phyloP scores from a whole-genome alignment of 1,284 basidiomycete genomes.

The Moesziomyces parantarcticus region DNA sequence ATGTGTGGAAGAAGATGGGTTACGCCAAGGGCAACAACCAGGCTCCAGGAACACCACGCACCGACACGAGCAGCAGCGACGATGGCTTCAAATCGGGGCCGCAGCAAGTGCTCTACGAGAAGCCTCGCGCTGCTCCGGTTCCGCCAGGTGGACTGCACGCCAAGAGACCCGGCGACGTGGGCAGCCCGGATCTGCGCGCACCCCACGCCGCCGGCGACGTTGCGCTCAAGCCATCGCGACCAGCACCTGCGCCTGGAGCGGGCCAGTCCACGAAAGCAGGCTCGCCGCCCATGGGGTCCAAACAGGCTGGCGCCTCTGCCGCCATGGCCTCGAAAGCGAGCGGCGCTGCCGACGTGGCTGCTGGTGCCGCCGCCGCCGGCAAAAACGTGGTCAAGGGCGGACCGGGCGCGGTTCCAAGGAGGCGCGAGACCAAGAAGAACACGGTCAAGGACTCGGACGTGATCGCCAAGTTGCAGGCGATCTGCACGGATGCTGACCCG shows the following conservation, averaged over 20 bases:
- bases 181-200: slow-evolving; percentile 34
- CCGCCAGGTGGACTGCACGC: slow-evolving; percentile 35
- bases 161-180: slow-evolving; percentile 11
- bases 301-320: slow-evolving; percentile 8
- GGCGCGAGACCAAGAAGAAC: slow-evolving; percentile 79
- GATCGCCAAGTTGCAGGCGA: slow-evolving; percentile 86
- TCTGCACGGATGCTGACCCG: slow-evolving; percentile 97
- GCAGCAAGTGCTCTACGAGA: slow-evolving; percentile 42
- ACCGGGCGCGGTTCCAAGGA: slow-evolving; percentile 71
- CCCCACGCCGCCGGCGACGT: slow-evolving; percentile 19
- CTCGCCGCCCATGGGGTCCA: slow-evolving; percentile 18
- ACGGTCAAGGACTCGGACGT: slow-evolving; percentile 85
- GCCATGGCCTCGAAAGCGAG: slow-evolving; percentile 9
- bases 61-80: slow-evolving; percentile 42
- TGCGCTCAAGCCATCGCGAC: slow-evolving; percentile 49
- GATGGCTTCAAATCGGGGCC: slow-evolving; percentile 19
- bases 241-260: slow-evolving; percentile 41
- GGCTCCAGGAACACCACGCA: slow-evolving; percentile 30
- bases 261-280: slow-evolving; percentile 4
- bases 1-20: slow-evolving; percentile 68
- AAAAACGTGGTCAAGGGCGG: slow-evolving; percentile 30
- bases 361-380: slow-evolving; percentile 9
- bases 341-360: slow-evolving; percentile 9
- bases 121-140: slow-evolving; percentile 51
- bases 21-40: slow-evolving; percentile 48